Evolutionary conservation across 108 stramenopile species (phyloP), one percentile per base, ranked within the genome.

Genomic region (Cylindrotheca closterium): DNA sequence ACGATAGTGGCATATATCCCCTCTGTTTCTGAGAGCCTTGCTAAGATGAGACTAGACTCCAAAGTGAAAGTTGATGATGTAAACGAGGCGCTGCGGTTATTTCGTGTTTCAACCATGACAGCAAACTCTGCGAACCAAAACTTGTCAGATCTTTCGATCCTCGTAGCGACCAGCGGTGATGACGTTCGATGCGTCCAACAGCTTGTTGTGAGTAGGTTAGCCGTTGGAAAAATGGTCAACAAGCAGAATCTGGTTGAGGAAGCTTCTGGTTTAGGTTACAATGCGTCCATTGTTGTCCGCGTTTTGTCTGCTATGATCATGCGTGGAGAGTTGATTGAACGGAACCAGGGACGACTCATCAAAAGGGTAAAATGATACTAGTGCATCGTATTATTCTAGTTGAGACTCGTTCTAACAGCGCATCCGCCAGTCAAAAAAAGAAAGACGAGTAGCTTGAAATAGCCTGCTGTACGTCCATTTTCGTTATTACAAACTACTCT

Each of bases 21-120:
- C n/a, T n/a, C n/a, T n/a, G 67, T 99, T 4, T 88, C 91, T 0
- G 99, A 99, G 76, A 86, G 92, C 47, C 78, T 98, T 23, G 98
- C 99, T 30, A 98, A 98, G 78, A 94, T 98, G 91, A 85, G 98
- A 19, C 77, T 99, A 22, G 82, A 86, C 34, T 79, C 86, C n/a
- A 85, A 96, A 72, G 99, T 98, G 4, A 88, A 86, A 22, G 64
- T 82, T 31, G 86, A 93, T 75, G 98, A 99, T 70, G 96, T 99
- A 33, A 89, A 88, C n/a, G 99, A 99, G 73, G 99, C 99, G 12
- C 64, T 99, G 22, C 95, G 99, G 0, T 71, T 99, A 4, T 99
- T 99, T 78, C 88, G 86, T 57, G 97, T 98, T 19, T 96, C 96
- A 28, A 99, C 99, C 34, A 94, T 98, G 95, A 88, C 94, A 0